phyloP scores from a whole-genome alignment of 768 basidiomycete genomes.

The Boletus rubroflammeus region DNA sequence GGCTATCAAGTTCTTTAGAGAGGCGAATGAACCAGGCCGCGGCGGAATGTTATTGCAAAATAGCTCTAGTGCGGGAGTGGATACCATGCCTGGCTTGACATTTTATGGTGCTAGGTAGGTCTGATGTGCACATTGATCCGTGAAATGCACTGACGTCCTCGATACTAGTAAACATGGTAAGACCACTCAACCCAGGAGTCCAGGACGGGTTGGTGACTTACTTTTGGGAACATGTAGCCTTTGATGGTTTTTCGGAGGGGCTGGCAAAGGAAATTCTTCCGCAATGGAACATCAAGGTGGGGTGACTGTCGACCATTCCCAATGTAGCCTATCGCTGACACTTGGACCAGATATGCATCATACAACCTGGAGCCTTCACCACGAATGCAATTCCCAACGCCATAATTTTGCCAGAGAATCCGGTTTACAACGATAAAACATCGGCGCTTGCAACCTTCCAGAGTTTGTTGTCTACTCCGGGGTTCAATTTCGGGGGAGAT shows the following conservation, averaged over 20 bases:
- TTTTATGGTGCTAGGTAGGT: constrained; percentile 21
- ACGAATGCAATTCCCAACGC: not conserved
- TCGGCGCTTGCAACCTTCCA: not conserved
- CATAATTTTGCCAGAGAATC: constrained; percentile 4
- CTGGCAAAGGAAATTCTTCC: constrained; percentile 37
- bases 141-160: not conserved
- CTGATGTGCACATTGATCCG: constrained; percentile 2
- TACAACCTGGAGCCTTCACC: constrained; percentile 16
- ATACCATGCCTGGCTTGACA: constrained; percentile 5
- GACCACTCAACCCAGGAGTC: not conserved
- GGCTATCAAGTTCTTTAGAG: constrained; percentile 31
- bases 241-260: constrained; percentile 35
- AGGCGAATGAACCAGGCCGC: constrained; percentile 31
- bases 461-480: not conserved
- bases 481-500: constrained; percentile 8
- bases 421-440: constrained; percentile 3
- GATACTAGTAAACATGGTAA: constrained; percentile 19
- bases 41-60: constrained; percentile 37
- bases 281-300: constrained; percentile 39
- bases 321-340: not conserved
- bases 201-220: not conserved
- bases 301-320: not conserved
- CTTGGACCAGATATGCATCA: constrained; percentile 15
- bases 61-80: constrained; percentile 31
- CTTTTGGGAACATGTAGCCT: constrained; percentile 14